Conservation (phyloP, 1,139 yeast species). For the Kodamaea alishanica region DNA sequence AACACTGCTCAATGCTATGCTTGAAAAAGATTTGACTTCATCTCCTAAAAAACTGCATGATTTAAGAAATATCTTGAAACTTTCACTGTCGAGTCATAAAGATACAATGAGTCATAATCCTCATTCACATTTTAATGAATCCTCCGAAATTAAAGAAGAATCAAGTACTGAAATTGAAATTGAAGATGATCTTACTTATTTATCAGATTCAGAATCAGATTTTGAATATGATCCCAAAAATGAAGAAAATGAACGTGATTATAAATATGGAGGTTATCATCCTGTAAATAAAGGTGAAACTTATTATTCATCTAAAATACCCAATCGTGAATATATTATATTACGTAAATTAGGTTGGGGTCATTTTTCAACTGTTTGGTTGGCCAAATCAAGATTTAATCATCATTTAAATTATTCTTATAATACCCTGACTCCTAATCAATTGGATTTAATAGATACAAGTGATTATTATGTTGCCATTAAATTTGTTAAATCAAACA, state of each 20-base stretch:
- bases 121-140: neutral
- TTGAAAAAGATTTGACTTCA: neutral
- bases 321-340: slow-evolving; percentile 44
- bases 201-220: slow-evolving; percentile 26
- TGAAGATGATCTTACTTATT: slow-evolving; percentile 12
- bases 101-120: neutral
- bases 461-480: slow-evolving; percentile 66
- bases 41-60: neutral
- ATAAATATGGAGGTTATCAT: slow-evolving; percentile 82
- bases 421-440: neutral
- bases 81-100: slow-evolving; percentile 5
- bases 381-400: slow-evolving; percentile 43
- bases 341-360: slow-evolving; percentile 90
- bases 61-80: slow-evolving; percentile 1
- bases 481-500: slow-evolving; percentile 77
- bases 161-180: neutral
- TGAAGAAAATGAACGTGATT: slow-evolving; percentile 70
- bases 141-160: neutral
- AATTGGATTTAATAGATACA: slow-evolving; percentile 30
- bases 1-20: slow-evolving; percentile 2
- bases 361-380: slow-evolving; percentile 87
- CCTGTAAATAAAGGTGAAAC: slow-evolving; percentile 77
- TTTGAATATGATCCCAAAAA: slow-evolving; percentile 37
- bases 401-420: slow-evolving; percentile 1
- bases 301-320: slow-evolving; percentile 47